These are phyloP conservation scores for Annulohypoxylon stygium DNA, from an alignment of 495 filamentous ascomycete genomes.

Conservation along the genomic window DNA sequence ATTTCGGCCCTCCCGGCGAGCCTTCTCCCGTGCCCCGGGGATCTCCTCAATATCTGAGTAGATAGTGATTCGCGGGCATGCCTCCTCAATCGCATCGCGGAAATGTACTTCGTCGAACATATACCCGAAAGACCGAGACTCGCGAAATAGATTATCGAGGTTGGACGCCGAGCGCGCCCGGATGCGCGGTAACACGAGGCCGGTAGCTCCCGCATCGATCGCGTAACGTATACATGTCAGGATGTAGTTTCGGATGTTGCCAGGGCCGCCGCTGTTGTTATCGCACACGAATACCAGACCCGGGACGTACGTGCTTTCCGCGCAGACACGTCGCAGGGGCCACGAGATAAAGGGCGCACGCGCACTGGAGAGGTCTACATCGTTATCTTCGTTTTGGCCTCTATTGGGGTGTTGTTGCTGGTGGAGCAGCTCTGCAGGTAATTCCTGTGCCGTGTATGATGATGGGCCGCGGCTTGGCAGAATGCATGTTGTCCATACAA, in stretches of 20 bases:
- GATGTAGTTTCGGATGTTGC: conserved; percentile 67
- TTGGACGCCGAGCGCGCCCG: conserved; percentile 49
- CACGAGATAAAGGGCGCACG: conserved; percentile 60
- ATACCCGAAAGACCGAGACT: conserved; percentile 54
- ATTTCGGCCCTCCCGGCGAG: conserved; percentile 13
- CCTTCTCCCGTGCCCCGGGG: conserved; percentile 49
- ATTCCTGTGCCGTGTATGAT: neutral
- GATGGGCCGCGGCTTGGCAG: conserved; percentile 2
- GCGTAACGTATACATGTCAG: conserved; percentile 64
- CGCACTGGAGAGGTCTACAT: conserved; percentile 52
- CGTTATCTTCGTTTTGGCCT: neutral
- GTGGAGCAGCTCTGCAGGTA: conserved; percentile 2
- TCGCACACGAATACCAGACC: conserved; percentile 63
- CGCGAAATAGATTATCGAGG: conserved; percentile 50
- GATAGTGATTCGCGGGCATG: conserved; percentile 60
- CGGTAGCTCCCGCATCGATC: conserved; percentile 63
- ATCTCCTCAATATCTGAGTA: conserved; percentile 54
- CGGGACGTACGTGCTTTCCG: conserved; percentile 54
- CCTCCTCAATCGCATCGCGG: conserved; percentile 45
- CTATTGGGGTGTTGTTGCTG: conserved; percentile 11
- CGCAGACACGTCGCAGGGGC: conserved; percentile 61
- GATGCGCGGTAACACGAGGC: conserved; percentile 60
- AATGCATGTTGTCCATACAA: conserved; percentile 2
- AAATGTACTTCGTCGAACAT: conserved; percentile 64
- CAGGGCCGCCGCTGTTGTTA: conserved; percentile 66